Conservation (phyloP, 768 basidiomycete genomes). For the Russula vinacea region DNA sequence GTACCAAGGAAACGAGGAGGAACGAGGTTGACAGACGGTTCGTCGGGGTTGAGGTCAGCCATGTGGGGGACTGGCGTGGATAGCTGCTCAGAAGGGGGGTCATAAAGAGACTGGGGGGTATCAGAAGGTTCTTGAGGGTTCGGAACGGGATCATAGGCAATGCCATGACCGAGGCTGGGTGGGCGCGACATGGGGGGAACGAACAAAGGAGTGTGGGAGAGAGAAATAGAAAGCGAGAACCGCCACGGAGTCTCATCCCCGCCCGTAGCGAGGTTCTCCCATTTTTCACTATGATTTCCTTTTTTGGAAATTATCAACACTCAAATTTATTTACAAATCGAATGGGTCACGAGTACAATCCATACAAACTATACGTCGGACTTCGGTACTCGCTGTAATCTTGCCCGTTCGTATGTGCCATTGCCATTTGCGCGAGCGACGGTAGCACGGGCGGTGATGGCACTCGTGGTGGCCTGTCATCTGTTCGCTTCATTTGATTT, state of each 20-base stretch:
- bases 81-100: neutral
- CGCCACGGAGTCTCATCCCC: neutral
- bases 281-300: neutral
- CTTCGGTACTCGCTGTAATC: conserved; percentile 67
- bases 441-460: conserved; percentile 74
- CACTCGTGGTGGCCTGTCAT: conserved; percentile 72
- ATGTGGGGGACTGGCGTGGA: conserved; percentile 3
- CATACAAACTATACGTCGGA: conserved; percentile 81
- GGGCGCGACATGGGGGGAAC: conserved; percentile 20
- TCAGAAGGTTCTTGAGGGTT: conserved; percentile 16
- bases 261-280: too few species aligned
- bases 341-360: conserved; percentile 51
- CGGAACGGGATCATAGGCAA: conserved; percentile 29
- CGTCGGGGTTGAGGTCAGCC: conserved; percentile 20
- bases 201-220: neutral
- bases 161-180: neutral
- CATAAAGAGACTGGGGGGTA: conserved; percentile 11
- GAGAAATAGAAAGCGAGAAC: too few species aligned
- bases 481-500: conserved; percentile 40
- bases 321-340: conserved; percentile 15
- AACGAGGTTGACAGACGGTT: conserved; percentile 12
- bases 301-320: neutral
- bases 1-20: conserved; percentile 60
- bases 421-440: conserved; percentile 72
- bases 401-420: conserved; percentile 59